A percentile compares a stretch with the other conserved stretches of the same genome.
Conservation (phyloP, 192 early-diverging fungal genomes). For the Backusella circina region DNA sequence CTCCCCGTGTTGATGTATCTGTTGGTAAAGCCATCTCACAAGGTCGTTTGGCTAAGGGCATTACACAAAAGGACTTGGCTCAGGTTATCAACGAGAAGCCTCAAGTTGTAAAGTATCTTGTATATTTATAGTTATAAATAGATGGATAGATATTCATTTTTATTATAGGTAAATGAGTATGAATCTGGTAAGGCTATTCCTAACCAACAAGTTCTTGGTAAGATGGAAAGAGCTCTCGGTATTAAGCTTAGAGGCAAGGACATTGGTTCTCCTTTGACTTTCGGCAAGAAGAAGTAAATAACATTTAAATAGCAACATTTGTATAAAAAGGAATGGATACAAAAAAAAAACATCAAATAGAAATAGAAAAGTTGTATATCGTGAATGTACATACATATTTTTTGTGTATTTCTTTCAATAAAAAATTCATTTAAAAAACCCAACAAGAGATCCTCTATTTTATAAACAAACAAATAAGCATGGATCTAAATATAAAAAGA, state of each 20-base stretch:
- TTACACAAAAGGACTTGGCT: slow-evolving; percentile 92
- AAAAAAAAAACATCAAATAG: background rate
- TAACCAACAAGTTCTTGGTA: slow-evolving; percentile 86
- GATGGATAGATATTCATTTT: background rate
- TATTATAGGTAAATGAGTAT: slow-evolving; percentile 76
- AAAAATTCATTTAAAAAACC: no score
- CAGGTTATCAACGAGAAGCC: slow-evolving; percentile 91
- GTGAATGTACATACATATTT: no score
- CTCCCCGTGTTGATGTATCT: slow-evolving; percentile 60
- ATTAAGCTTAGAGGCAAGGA: slow-evolving; percentile 85
- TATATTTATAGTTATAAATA: slow-evolving; percentile 1
- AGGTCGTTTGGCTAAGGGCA: slow-evolving; percentile 67
- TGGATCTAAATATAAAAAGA: background rate
- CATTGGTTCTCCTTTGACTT: slow-evolving; percentile 57
- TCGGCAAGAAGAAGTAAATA: slow-evolving; percentile 40
- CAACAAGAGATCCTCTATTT: background rate
- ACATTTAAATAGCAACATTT: slow-evolving; percentile 5
- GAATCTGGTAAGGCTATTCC: slow-evolving; percentile 83
- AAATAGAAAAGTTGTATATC: background rate
- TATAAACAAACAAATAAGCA: no score
- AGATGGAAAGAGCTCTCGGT: slow-evolving; percentile 85
- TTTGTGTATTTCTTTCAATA: background rate
- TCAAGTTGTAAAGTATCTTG: slow-evolving; percentile 54
- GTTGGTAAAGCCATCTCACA: slow-evolving; percentile 83
- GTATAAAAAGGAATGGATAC: background rate